Evolutionary conservation across 73 alveolate species (phyloP).

Genomic region (Paramecium tetraurelia): DNA sequence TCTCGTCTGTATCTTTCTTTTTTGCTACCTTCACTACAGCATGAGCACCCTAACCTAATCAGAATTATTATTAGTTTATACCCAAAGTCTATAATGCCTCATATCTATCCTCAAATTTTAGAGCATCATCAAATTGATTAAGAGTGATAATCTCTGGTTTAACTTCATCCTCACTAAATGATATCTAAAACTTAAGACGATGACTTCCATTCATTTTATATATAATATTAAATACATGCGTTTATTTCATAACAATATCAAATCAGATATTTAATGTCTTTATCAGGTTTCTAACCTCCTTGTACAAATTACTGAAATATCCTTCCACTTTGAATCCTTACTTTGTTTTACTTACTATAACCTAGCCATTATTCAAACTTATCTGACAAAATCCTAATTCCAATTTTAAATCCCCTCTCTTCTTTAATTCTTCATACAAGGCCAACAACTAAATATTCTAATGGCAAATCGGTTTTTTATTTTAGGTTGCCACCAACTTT

Average conservation of each 20-base stretch:
- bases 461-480: neutral
- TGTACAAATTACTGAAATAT: neutral
- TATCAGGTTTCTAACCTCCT: neutral
- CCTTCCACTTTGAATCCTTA: conserved; percentile 33
- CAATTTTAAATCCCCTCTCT: neutral
- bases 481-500: neutral
- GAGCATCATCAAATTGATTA: neutral
- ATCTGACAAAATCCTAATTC: conserved; percentile 24
- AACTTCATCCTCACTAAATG: neutral
- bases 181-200: conserved; percentile 11
- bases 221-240: neutral
- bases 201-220: neutral
- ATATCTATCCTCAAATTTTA: conserved; percentile 24
- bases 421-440: conserved; percentile 8
- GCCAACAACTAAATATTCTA: neutral
- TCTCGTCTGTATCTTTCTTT: conserved; percentile 36
- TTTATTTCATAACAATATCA: neutral
- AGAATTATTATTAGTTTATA: neutral
- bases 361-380: neutral
- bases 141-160: conserved; percentile 23
- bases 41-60: conserved; percentile 57
- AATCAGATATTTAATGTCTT: conserved; percentile 13
- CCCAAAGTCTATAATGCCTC: conserved; percentile 7
- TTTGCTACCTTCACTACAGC: conserved; percentile 55
- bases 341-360: conserved; percentile 3